Evolutionary conservation across 495 filamentous ascomycete species (phyloP).

Genomic region (Talaromyces stipitatus): DNA sequence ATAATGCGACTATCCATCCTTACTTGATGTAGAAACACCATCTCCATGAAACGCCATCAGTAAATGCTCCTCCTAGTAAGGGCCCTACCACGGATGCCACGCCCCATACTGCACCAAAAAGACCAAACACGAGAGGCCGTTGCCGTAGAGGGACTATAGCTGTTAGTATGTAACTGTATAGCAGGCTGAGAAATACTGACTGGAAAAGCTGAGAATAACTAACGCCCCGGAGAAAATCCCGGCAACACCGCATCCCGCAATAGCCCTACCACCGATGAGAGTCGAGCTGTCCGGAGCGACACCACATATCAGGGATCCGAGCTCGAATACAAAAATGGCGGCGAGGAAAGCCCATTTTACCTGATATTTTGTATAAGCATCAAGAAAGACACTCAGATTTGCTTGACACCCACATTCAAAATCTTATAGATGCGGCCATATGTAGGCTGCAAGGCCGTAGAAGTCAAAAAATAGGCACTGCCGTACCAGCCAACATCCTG

Average conservation of each 20-base stretch:
- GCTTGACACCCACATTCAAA: slow-evolving; percentile 21
- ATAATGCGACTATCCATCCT: not conserved
- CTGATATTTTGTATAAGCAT: slow-evolving; percentile 24
- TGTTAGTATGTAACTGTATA: no score
- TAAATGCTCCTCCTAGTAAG: slow-evolving; percentile 52
- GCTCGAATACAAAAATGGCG: slow-evolving; percentile 60
- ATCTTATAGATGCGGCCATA: slow-evolving; percentile 25
- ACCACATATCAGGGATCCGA: slow-evolving; percentile 63
- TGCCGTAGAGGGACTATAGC: slow-evolving; percentile 52
- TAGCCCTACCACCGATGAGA: slow-evolving; percentile 68
- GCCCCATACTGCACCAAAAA: slow-evolving; percentile 63
- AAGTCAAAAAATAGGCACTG: slow-evolving; percentile 20
- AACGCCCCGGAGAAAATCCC: slow-evolving; percentile 71
- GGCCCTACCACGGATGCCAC: slow-evolving; percentile 63
- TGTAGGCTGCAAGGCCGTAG: slow-evolving; percentile 22
- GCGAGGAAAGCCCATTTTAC: slow-evolving; percentile 49
- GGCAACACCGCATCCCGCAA: slow-evolving; percentile 63
- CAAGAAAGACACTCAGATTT: slow-evolving; percentile 29
- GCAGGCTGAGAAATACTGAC: no score
- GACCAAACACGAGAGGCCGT: slow-evolving; percentile 59
- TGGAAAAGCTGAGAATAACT: slow-evolving; percentile 55
- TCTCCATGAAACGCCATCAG: slow-evolving; percentile 58
- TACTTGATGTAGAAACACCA: slow-evolving; percentile 80
- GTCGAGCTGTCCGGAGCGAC: slow-evolving; percentile 54
- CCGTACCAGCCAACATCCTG: slow-evolving; percentile 35